Evolutionary conservation across 208 protist species (phyloP).

Genomic region (Leishmania amazonensis): DNA sequence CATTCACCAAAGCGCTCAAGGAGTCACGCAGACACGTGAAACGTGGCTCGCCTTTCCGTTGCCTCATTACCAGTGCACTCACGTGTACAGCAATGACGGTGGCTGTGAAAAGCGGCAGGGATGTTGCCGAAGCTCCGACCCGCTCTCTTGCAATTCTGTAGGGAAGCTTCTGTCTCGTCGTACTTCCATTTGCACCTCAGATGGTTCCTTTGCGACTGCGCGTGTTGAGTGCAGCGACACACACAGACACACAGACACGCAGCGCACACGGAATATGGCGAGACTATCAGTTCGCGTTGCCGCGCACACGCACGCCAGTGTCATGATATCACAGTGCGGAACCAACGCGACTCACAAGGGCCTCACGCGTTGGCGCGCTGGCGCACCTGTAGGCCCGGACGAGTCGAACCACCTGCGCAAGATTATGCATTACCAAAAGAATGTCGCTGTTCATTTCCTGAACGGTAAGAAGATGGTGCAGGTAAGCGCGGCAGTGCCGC

Average conservation of each 20-base stretch:
- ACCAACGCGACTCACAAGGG: constrained; percentile 32
- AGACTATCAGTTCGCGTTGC: background rate
- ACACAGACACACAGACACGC: background rate
- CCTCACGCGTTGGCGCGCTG: constrained; percentile 20
- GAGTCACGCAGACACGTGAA: background rate
- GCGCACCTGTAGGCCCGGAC: constrained; percentile 34
- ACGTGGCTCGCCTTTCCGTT: background rate
- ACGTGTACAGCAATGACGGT: background rate
- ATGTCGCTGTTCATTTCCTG: constrained; percentile 92
- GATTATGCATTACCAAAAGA: constrained; percentile 84
- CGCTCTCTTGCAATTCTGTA: background rate
- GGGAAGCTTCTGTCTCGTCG: background rate
- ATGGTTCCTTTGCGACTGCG: background rate
- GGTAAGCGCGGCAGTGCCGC: constrained; percentile 77
- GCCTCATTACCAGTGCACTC: background rate
- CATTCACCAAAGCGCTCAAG: background rate
- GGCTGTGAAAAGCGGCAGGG: background rate
- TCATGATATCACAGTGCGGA: constrained; percentile 24
- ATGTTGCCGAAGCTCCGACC: background rate
- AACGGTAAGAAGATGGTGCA: constrained; percentile 88
- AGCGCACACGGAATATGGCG: background rate
- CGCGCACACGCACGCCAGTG: background rate
- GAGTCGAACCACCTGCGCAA: constrained; percentile 44
- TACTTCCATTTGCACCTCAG: background rate
- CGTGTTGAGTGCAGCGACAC: background rate